Percentiles rank a stretch among this genome's conserved stretches.
Evolutionary conservation across 129 eudicot species (phyloP).

Genomic region (Centella asiatica): DNA sequence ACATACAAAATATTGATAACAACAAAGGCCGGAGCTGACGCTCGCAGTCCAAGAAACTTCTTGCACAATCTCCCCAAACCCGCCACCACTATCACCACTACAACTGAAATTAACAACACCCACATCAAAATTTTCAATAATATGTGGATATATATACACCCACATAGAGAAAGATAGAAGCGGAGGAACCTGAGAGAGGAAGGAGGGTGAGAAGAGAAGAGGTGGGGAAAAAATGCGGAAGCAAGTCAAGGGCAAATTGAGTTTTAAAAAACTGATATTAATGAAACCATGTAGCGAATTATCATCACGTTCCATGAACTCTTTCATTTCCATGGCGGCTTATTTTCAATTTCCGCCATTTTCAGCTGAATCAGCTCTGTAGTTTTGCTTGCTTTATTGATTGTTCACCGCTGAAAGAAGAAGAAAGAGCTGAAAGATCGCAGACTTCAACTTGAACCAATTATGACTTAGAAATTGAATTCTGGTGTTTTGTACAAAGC

Average conservation of each 20-base stretch:
- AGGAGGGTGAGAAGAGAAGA: constrained; percentile 28
- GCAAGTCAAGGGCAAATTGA: constrained; percentile 34
- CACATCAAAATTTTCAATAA: not conserved
- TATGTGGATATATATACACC: not conserved
- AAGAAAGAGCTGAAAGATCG: no score
- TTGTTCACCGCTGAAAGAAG: no score
- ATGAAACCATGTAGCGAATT: no score
- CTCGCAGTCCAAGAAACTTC: constrained; percentile 26
- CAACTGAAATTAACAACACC: constrained; percentile 13
- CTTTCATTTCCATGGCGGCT: no score
- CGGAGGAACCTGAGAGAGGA: constrained; percentile 39
- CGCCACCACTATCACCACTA: constrained; percentile 15
- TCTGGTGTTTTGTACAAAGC: no score
- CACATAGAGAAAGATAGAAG: not conserved
- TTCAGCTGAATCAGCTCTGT: no score
- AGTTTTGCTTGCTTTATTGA: no score
- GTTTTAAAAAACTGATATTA: no score
- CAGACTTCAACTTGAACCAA: no score
- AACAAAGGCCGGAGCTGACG: constrained; percentile 39
- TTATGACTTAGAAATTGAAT: no score
- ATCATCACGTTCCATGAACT: no score
- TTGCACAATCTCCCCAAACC: constrained; percentile 22
- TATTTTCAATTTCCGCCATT: no score
- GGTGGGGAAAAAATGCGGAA: constrained; percentile 29
- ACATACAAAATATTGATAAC: constrained; percentile 20